These are phyloP conservation scores for Penicillium bovifimosum DNA, from an alignment of 495 filamentous ascomycete genomes.

Conservation along the genomic window DNA sequence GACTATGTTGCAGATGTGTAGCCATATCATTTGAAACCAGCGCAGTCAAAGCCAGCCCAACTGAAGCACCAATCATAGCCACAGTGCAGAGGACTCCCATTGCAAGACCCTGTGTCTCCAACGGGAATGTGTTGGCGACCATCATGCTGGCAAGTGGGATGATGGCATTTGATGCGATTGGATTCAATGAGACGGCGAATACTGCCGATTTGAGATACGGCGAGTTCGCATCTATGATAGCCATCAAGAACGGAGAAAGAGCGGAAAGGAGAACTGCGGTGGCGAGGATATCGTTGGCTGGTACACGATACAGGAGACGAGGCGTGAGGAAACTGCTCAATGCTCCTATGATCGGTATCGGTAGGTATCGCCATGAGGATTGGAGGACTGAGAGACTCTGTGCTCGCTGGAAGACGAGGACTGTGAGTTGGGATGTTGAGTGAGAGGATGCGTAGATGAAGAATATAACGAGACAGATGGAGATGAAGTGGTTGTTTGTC, in stretches of 20 bases:
- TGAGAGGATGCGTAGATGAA: constrained; percentile 47
- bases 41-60: constrained; percentile 47
- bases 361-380: constrained; percentile 32
- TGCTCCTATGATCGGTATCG: constrained; percentile 21
- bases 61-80: constrained; percentile 48
- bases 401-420: constrained; percentile 50
- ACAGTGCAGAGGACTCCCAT: constrained; percentile 58
- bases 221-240: constrained; percentile 12
- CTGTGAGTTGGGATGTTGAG: constrained; percentile 41
- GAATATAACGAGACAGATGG: constrained; percentile 49
- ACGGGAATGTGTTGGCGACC: constrained; percentile 38
- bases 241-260: constrained; percentile 28
- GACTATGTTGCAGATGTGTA: not conserved
- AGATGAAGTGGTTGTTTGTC: constrained; percentile 43
- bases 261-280: constrained; percentile 10
- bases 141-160: constrained; percentile 51
- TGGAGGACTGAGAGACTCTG: constrained; percentile 37
- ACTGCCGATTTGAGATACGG: constrained; percentile 26
- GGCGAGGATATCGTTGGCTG: constrained; percentile 16
- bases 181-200: constrained; percentile 19
- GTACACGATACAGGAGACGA: constrained; percentile 16
- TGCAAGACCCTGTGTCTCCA: constrained; percentile 36
- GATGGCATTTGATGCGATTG: constrained; percentile 43
- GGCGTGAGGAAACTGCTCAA: constrained; percentile 18
- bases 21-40: constrained; percentile 45